Evolutionary conservation across 1,284 basidiomycete species (phyloP), one percentile per base, ranked within the genome.

Genomic region (Pascua guehoae): DNA sequence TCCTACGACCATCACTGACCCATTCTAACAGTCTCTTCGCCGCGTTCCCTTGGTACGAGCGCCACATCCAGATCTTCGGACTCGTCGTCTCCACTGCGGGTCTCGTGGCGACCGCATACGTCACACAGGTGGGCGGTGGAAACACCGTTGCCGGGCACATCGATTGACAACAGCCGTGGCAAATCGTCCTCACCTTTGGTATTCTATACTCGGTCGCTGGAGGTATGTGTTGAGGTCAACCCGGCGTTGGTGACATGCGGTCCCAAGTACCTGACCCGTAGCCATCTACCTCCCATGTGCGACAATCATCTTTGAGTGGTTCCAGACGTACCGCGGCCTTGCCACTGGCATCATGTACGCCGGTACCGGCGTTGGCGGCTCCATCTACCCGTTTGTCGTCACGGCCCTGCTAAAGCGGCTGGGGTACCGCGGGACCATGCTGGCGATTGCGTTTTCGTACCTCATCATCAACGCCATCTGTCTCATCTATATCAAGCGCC

Each of bases 231-330:
- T 32, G 24, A 4, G 24, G 8, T 8, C 2, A 2, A 1, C n/a
- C 16, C 0, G 17, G 8, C 10, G 16, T 32, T 1, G 18, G 43
- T 43, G 18, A 46, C 49, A 12, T 8, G 38, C 15, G 15, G 4
- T 4, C 24, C 24, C 24, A 32, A 32, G 24, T 32, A 7, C 24
- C 24, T 32, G 7, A 32, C 24, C 41, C 18, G 41, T 52, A 51
- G 49, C 48, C 2, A 53, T 65, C 15, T 77, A 75, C 56, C 59
- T 78, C 39, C 75, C 76, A 1, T 71, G 71, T 38, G 73, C 71
- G 1, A 73, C 70, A 8, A 60, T 73, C 41, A 49, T 77, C 12
- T 76, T 73, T 62, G 71, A 74, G 50, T 76, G 75, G 75, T 78
- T 74, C 58, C 58, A 67, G 39, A 59, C 57, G 4, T 56, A 60